Conservation (phyloP, 805 yeast genomes). For the Lachancea nothofagi region DNA sequence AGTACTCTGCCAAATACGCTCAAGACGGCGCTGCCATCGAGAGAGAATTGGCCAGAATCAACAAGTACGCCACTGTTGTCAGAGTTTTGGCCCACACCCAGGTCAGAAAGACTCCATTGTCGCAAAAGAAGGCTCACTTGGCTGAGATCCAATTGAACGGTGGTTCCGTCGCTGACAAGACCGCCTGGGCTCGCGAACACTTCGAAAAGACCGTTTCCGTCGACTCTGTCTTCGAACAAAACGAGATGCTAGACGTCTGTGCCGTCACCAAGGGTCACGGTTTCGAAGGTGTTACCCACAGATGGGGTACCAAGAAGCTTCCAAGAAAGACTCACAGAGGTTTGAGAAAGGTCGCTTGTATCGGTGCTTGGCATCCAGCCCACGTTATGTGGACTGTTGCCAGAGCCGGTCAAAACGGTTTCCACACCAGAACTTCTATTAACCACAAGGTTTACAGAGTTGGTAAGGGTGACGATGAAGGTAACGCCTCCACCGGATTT, state of each 20-base stretch:
- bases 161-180: constrained; percentile 97
- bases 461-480: constrained; percentile 93
- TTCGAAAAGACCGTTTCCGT: constrained; percentile 98
- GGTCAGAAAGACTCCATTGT: constrained; percentile 97
- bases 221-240: constrained; percentile 94
- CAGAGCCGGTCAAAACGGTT: constrained; percentile 99
- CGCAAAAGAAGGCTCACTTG: constrained; percentile 99
- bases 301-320: constrained; percentile 99
- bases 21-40: constrained; percentile 81
- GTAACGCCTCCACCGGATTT: constrained; percentile 91
- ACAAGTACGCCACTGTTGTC: constrained; percentile 96
- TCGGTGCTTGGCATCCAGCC: constrained; percentile 99
- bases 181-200: constrained; percentile 97
- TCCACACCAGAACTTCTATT: constrained; percentile 99
- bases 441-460: constrained; percentile 99
- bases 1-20: constrained; percentile 98
- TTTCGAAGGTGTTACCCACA: constrained; percentile 99
- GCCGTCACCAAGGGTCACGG: constrained; percentile 99
- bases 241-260: constrained; percentile 96
- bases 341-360: constrained; percentile 99
- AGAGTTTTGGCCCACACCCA: constrained; percentile 99
- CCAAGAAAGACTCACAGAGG: constrained; percentile 99
- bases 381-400: constrained; percentile 99
- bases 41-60: constrained; percentile 96
- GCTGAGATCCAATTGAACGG: constrained; percentile 99